Percentiles rank a stretch among this genome's conserved stretches.
phyloP scores from a whole-genome alignment of 2,329 filamentous ascomycete species.

The Gnomoniopsis sp. region DNA sequence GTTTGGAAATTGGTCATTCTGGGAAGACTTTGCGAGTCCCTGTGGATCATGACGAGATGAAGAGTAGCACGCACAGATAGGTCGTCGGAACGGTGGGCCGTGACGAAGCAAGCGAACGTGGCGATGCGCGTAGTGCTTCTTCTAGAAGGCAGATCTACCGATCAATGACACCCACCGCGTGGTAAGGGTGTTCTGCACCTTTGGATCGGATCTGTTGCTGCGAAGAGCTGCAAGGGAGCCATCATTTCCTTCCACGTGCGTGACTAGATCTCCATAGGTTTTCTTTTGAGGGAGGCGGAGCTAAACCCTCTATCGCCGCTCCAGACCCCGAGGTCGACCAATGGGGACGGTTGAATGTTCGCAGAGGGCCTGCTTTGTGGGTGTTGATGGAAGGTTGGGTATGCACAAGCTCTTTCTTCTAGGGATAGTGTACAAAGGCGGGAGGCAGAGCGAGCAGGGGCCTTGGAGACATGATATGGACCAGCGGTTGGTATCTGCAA shows the following conservation, averaged over 20 bases:
- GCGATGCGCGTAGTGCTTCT: not conserved
- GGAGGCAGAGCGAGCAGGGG: not conserved
- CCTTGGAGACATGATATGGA: not conserved
- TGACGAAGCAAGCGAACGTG: not conserved
- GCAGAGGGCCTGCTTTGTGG: not conserved
- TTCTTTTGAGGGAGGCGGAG: not conserved
- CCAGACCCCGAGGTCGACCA: not conserved
- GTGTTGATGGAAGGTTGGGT: conserved; percentile 1
- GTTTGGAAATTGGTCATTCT: not conserved
- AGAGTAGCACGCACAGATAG: not conserved
- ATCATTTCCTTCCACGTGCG: conserved; percentile 10
- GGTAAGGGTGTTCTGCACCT: not conserved
- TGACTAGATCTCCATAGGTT: conserved; percentile 6
- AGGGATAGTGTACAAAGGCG: not conserved
- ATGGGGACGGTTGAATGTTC: not conserved
- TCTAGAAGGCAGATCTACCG: not conserved
- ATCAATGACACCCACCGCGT: not conserved
- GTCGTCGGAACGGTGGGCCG: not conserved
- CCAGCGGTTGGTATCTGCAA: conserved; percentile 12
- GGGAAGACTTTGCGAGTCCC: not conserved
- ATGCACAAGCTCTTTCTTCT: not conserved
- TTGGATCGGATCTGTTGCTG: conserved; percentile 14
- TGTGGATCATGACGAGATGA: not conserved
- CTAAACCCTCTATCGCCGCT: not conserved
- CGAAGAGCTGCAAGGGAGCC: conserved; percentile 13